Evolutionary conservation across 177 flowering plant species (phyloP), one percentile per base, ranked within the genome.

Genomic region (Vitis hybrid): DNA sequence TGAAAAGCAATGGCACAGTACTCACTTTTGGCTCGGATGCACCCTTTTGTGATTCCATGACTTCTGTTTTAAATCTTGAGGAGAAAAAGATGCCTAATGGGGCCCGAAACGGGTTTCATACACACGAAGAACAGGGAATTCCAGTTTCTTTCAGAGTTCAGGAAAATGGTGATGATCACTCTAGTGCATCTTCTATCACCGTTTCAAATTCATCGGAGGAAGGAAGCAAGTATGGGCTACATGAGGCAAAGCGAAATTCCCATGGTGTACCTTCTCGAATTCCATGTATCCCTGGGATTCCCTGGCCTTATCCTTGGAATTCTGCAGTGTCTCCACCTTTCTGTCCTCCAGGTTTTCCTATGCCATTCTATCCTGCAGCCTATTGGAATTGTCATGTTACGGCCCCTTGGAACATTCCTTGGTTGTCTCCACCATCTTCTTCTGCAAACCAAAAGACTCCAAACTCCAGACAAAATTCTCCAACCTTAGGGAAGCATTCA

Each of bases 291-390:
- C 83, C 85, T 3, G 83, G 84, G 10, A 72, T 86, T 80, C 91
- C 92, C 52, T 89, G 92, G 92, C 77, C 90, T 78, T 86, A 82
- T 81, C 81, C 85, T 21, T 87, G 88, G 91, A 86, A 83, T 68
- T 52, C 89, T 40, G 60, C 87, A 19, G 73, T 81, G 19, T 84
- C 90, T 1, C 80, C 86, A 19, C 83, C 86, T 13, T 82, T 86
- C 52, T 82, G 79, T 68, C 84, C 89, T 68, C 49, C 90, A 1
- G 84, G 74, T 61, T 79, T 65, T 65, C 87, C 91, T 0, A 54
- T 87, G 65, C 66, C 90, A 24, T 85, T 87, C 63, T 87, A 76
- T 65, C 91, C 88, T 12, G 68, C 84, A 27, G 51, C 88, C 14
- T 87, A 81, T 70, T 89, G 89, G 91, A 82, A 82, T 58, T 87